These are phyloP conservation scores for Verticillium dahliae DNA, from an alignment of 2,329 filamentous ascomycete genomes.

Conservation along the genomic window DNA sequence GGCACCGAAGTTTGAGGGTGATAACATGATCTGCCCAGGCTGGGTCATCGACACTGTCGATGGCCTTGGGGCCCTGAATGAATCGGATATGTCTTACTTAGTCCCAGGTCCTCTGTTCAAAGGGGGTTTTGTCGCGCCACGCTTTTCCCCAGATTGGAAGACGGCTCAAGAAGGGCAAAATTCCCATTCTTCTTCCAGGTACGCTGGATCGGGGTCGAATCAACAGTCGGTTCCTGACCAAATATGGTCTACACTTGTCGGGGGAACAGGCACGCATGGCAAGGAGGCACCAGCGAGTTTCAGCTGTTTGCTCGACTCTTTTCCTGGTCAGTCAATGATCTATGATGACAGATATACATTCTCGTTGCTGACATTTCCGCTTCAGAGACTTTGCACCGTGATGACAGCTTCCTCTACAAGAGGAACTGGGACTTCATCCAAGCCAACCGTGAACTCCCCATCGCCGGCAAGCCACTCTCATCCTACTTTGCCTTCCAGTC, in stretches of 20 bases:
- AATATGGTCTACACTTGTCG: not conserved
- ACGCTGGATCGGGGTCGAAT: not conserved
- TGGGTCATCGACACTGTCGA: not conserved
- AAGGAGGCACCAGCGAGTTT: not conserved
- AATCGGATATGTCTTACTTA: not conserved
- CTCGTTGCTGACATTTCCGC: too few relatives aligned
- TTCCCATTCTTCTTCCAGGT: too few relatives aligned
- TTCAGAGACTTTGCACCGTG: not conserved
- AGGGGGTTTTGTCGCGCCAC: not conserved
- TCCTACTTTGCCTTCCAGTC: not conserved
- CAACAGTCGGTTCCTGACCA: not conserved
- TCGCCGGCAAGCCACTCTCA: not conserved
- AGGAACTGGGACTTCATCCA: slow-evolving; percentile 1
- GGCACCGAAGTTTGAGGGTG: not conserved
- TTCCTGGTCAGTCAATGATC: not conserved
- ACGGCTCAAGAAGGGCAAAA: not conserved
- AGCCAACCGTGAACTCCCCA: not conserved
- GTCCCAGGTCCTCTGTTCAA: not conserved
- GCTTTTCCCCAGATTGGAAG: not conserved
- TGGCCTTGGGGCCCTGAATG: not conserved
- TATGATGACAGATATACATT: too few relatives aligned
- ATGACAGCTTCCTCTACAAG: not conserved
- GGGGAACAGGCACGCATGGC: not conserved
- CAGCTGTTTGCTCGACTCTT: not conserved
- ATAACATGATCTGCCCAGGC: not conserved